A percentile compares a stretch with the other conserved stretches of the same genome.
phyloP scores from a whole-genome alignment of 2,329 filamentous ascomycete species.

The Fusarium transvaalense region DNA sequence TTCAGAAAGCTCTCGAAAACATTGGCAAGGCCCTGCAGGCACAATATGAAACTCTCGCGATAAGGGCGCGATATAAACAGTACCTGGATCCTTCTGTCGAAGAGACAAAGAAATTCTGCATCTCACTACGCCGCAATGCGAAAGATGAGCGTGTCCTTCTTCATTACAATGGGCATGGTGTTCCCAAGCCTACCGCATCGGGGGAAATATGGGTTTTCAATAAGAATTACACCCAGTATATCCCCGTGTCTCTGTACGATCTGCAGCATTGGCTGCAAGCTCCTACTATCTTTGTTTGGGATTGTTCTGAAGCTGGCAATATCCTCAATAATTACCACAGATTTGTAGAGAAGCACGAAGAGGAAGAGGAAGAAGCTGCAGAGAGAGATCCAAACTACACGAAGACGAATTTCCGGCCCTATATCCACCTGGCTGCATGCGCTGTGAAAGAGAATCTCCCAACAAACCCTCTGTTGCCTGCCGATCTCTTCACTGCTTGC shows the following conservation, averaged over 20 bases:
- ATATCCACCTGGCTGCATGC: constrained; percentile 93
- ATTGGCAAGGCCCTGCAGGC: constrained; percentile 97
- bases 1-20: constrained; percentile 88
- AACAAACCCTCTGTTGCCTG: constrained; percentile 92
- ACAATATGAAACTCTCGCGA: constrained; percentile 95
- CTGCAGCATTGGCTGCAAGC: constrained; percentile 95
- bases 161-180: constrained; percentile 98
- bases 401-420: constrained; percentile 76
- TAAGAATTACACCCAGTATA: constrained; percentile 98
- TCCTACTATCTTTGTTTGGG: constrained; percentile 96
- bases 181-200: constrained; percentile 93
- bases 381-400: constrained; percentile 85
- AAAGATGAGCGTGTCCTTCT: constrained; percentile 97
- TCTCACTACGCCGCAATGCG: constrained; percentile 88
- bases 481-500: constrained; percentile 95
- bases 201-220: constrained; percentile 99
- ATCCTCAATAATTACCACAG: constrained; percentile 95
- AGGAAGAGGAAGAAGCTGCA: constrained; percentile 83
- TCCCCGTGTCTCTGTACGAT: constrained; percentile 95
- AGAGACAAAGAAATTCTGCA: constrained; percentile 96
- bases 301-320: constrained; percentile 95
- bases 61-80: constrained; percentile 97
- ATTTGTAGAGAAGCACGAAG: constrained; percentile 94
- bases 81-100: constrained; percentile 97
- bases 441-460: constrained; percentile 91